These are phyloP conservation scores for Fistulinella prunicolor DNA, from an alignment of 768 basidiomycete genomes.

Conservation along the genomic window DNA sequence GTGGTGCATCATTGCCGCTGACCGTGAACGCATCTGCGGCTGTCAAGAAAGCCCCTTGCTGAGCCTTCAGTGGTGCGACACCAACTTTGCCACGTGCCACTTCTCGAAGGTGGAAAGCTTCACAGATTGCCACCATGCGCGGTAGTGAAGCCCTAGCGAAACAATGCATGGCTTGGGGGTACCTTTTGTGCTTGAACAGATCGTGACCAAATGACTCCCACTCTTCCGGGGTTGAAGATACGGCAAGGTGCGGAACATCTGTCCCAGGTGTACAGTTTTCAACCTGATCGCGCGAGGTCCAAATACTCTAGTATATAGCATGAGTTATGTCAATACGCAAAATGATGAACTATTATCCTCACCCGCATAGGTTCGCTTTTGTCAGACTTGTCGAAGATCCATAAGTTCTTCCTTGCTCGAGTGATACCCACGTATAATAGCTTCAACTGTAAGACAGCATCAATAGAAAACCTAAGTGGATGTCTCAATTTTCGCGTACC, in stretches of 20 bases:
- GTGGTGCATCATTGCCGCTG: conserved; percentile 35
- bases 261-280: conserved; percentile 47
- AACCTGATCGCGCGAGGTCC: conserved; percentile 46
- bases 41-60: conserved; percentile 36
- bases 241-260: conserved; percentile 53
- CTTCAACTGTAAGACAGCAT: conserved; percentile 47
- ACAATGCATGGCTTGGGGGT: conserved; percentile 52
- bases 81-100: conserved; percentile 39
- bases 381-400: conserved; percentile 63
- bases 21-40: conserved; percentile 51
- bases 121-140: conserved; percentile 44
- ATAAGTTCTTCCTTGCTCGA: conserved; percentile 63
- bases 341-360: not conserved
- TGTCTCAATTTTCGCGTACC: conserved; percentile 31
- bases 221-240: conserved; percentile 47
- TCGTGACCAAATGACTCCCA: conserved; percentile 41
- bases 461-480: not conserved
- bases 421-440: conserved; percentile 70
- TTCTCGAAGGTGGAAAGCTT: conserved; percentile 55
- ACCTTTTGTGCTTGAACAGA: conserved; percentile 40
- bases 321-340: not conserved
- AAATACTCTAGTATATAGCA: conserved; percentile 42
- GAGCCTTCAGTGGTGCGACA: conserved; percentile 21
- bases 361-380: conserved; percentile 60
- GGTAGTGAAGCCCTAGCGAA: conserved; percentile 46